Evolutionary conservation across 2,329 filamentous ascomycete genomes (phyloP).

Genomic region (Botryotinia convoluta): DNA sequence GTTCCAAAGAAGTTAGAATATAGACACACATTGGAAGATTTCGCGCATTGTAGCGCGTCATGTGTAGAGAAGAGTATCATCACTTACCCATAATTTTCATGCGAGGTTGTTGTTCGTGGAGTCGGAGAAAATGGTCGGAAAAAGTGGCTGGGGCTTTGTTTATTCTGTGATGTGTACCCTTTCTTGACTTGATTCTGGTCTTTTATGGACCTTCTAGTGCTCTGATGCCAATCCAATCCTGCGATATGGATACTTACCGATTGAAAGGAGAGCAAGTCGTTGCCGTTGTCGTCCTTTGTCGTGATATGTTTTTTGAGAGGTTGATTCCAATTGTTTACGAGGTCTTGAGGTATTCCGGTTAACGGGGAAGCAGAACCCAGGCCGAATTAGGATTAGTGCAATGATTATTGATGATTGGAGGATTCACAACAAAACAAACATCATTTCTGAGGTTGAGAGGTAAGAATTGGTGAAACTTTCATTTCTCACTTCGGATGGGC

Average conservation of each 20-base stretch:
- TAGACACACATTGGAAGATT: neutral
- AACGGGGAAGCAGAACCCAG: constrained; percentile 20
- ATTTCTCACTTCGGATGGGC: neutral
- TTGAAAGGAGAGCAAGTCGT: constrained; percentile 4
- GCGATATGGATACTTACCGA: constrained; percentile 7
- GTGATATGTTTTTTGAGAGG: constrained; percentile 20
- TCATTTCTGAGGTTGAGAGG: neutral
- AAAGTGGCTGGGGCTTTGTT: constrained; percentile 33
- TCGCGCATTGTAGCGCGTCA: constrained; percentile 14
- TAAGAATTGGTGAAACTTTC: neutral
- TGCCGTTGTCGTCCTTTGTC: constrained; percentile 15
- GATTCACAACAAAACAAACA: constrained; percentile 17
- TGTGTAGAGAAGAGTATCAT: constrained; percentile 9
- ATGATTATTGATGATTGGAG: constrained; percentile 1
- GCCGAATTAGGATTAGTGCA: constrained; percentile 6
- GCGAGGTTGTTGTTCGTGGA: constrained; percentile 18
- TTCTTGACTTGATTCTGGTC: neutral
- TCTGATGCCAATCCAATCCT: constrained; percentile 4
- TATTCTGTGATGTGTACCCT: constrained; percentile 22
- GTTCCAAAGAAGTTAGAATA: constrained; percentile 26
- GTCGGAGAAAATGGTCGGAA: constrained; percentile 15
- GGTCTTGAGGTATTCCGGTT: constrained; percentile 21
- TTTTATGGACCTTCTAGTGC: neutral
- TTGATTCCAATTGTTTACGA: constrained; percentile 22
- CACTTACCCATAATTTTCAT: constrained; percentile 35